These are phyloP conservation scores for Hydnum rufescens DNA, from an alignment of 768 basidiomycete genomes.

Conservation along the genomic window DNA sequence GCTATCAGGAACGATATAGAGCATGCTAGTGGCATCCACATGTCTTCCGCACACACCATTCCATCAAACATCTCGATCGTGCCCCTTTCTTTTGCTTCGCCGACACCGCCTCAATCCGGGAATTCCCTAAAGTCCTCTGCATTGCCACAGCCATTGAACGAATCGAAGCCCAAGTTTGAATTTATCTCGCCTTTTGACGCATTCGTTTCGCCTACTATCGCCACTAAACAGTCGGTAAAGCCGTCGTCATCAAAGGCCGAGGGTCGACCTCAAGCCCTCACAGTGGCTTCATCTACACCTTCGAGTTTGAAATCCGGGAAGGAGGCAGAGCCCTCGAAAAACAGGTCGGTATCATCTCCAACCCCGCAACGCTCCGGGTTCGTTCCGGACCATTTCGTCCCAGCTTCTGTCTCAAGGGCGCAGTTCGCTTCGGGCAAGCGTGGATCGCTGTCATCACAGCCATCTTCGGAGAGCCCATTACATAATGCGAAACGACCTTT, in stretches of 20 bases:
- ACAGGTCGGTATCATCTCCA: too few species aligned
- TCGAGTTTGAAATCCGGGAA: too few species aligned
- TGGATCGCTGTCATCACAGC: too few species aligned
- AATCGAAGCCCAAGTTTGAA: slow-evolving; percentile 8
- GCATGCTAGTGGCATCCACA: background rate
- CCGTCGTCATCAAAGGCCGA: background rate
- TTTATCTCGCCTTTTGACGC: slow-evolving; percentile 11
- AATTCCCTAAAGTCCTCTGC: background rate
- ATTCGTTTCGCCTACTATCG: background rate
- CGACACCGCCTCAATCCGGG: background rate
- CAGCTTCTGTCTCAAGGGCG: background rate
- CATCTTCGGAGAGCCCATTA: background rate
- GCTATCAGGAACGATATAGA: background rate
- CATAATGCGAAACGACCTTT: background rate
- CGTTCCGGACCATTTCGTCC: background rate
- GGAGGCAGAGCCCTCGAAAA: too few species aligned
- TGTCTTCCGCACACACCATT: background rate
- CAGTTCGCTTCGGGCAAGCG: slow-evolving; percentile 13
- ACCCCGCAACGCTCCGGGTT: too few species aligned
- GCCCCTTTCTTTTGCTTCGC: background rate
- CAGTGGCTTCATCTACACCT: too few species aligned
- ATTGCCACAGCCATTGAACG: background rate
- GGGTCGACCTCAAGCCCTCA: too few species aligned
- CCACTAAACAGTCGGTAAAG: background rate
- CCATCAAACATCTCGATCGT: background rate